Base-by-base conservation (phyloP, 2,329 filamentous ascomycete genomes). In the Hortaea sp. region DNA sequence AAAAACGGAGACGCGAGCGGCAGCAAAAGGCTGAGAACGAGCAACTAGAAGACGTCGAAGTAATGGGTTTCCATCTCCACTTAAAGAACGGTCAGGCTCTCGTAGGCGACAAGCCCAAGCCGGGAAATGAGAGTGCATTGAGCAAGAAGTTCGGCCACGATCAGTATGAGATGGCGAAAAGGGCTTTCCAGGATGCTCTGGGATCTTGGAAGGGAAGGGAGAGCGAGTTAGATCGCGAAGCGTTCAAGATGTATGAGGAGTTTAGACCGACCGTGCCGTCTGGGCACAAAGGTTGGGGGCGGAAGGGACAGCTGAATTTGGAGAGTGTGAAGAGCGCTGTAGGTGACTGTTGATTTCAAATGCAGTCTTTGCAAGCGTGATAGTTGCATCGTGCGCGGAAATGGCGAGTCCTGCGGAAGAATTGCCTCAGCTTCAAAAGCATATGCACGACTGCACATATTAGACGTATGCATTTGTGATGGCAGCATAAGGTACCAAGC, bases 11-110 rank as follows among this genome's bases (percentile, higher is more conserved):
- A 39, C 39, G 54, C 42, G 50, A 54, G 34, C 54, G 54, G 4
- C 13, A 46, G n/a, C 40, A 57, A 29, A 38, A 53, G 13, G 48
- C 46, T 5, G 46, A 53, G 27, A 46, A 56, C 31, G 47, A 54
- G 29, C 38, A 51, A 6, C 40, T 60, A 1, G 54, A 59, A 7
- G 53, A 54, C n/a, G 41, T 63, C 5, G 49, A 61, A 2, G 53
- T 62, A 10, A 62, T 64, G 59, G 47, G 53, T n/a, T 63, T 63
- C 47, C 51, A 58, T 29, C 46, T 64, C 9, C 57, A 57, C 38
- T 42, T 63, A n/a, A 59, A 59, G 37, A 52, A 63, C 48, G 58
- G 56, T 1, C 27, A 42, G 7, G 54, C 49, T 9, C 40, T 57
- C 42, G 53, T 55, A 2, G 49, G 51, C 5, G 48, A 51, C 29